Conservation (phyloP, 306 rosid species). For the Dryas drummondii region DNA sequence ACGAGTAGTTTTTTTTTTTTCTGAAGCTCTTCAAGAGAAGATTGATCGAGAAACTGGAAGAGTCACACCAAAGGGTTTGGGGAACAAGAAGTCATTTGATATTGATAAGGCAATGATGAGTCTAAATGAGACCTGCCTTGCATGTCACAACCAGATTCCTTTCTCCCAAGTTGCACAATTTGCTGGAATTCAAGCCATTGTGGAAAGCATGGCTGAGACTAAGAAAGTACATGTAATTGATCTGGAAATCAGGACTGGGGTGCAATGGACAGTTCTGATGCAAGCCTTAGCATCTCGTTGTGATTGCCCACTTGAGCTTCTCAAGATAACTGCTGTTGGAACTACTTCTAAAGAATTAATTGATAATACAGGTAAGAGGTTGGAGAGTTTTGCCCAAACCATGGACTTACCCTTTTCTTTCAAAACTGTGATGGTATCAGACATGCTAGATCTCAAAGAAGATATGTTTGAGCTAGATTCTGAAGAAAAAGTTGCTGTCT, state of each 20-base stretch:
- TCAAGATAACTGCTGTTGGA: slow-evolving; percentile 37
- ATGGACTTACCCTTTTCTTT: slow-evolving; percentile 50
- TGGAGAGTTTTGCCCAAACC: slow-evolving; percentile 36
- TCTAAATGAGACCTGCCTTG: slow-evolving; percentile 15
- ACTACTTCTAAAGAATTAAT: slow-evolving; percentile 16
- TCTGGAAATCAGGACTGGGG: slow-evolving; percentile 31
- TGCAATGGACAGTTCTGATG: slow-evolving; percentile 40
- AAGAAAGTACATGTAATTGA: slow-evolving; percentile 43
- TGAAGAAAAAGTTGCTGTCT: slow-evolving; percentile 49
- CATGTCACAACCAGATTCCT: slow-evolving; percentile 34
- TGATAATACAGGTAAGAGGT: slow-evolving; percentile 31
- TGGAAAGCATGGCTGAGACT: slow-evolving; percentile 29
- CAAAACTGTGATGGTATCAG: slow-evolving; percentile 43
- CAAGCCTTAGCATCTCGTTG: slow-evolving; percentile 33
- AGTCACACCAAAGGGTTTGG: slow-evolving; percentile 12
- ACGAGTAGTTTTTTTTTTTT: slow-evolving; percentile 48
- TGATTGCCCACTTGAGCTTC: slow-evolving; percentile 30
- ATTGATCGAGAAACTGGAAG: slow-evolving; percentile 58
- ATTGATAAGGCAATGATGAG: slow-evolving; percentile 27
- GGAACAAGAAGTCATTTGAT: slow-evolving; percentile 28
- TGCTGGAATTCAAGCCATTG: slow-evolving; percentile 42
- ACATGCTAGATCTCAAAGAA: slow-evolving; percentile 41
- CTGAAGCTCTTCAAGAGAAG: slow-evolving; percentile 54
- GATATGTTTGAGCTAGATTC: slow-evolving; percentile 39
- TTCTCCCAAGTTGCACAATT: slow-evolving; percentile 24